Conservation (phyloP, 495 filamentous ascomycete species). For the Echria macrotheca region DNA sequence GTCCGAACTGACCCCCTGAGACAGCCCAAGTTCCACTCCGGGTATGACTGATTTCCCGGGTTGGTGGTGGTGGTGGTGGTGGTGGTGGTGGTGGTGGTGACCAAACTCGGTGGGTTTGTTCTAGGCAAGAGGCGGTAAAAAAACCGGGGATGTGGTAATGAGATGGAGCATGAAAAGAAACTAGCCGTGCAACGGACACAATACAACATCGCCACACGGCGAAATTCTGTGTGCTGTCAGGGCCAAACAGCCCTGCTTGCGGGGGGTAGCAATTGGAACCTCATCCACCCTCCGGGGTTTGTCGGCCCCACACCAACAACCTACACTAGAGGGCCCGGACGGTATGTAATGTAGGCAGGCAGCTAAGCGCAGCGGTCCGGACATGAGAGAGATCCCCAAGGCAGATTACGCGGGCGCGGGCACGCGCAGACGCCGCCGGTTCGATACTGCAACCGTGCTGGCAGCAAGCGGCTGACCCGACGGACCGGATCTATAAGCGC, state of each 20-base stretch:
- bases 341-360: background rate
- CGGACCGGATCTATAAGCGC: background rate
- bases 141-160: no score
- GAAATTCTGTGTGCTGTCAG: background rate
- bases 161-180: no score
- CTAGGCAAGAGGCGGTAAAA: background rate
- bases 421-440: background rate
- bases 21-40: background rate
- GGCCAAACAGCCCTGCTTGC: background rate
- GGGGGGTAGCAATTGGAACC: background rate
- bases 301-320: no score
- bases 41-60: background rate
- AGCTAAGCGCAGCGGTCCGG: background rate
- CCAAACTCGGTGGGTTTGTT: background rate
- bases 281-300: no score
- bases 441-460: background rate
- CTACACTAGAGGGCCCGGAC: no score
- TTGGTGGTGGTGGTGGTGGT: background rate
- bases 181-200: no score
- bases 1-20: background rate
- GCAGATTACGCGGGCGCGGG: background rate
- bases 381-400: background rate
- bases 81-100: background rate
- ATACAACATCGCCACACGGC: no score
- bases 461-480: background rate